A percentile compares a stretch with the other conserved stretches of the same genome.
These are phyloP conservation scores for Xylaria intraflava DNA, from an alignment of 495 filamentous ascomycete species.

Conservation along the genomic window DNA sequence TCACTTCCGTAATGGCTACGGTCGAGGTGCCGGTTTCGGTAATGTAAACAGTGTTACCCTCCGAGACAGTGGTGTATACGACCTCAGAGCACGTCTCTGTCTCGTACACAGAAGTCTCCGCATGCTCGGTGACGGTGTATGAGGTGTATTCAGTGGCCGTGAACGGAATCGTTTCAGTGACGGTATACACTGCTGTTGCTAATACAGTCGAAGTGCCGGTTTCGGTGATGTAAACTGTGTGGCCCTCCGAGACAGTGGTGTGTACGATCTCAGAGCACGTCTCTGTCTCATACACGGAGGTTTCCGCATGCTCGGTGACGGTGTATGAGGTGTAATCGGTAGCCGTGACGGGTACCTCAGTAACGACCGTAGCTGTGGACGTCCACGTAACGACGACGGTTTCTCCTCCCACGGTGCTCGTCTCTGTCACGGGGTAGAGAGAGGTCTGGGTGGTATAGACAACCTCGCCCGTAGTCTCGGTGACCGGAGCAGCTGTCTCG, in stretches of 20 bases:
- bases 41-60: conserved; percentile 33
- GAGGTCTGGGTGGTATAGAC: conserved; percentile 36
- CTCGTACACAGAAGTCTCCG: conserved; percentile 33
- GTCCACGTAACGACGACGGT: conserved; percentile 39
- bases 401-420: conserved; percentile 34
- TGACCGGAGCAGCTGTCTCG: conserved; percentile 19
- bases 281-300: conserved; percentile 34
- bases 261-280: conserved; percentile 37
- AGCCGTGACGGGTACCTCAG: conserved; percentile 19
- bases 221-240: conserved; percentile 34
- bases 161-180: conserved; percentile 7
- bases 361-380: conserved; percentile 32
- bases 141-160: no score
- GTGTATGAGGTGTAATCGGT: conserved; percentile 18
- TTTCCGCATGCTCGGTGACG: conserved; percentile 12
- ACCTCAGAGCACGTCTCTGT: conserved; percentile 39
- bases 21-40: conserved; percentile 42
- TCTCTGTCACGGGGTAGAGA: conserved; percentile 39
- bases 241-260: conserved; percentile 36
- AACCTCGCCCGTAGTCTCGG: conserved; percentile 18
- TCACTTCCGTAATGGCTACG: conserved; percentile 22
- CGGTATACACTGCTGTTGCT: no score
- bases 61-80: conserved; percentile 35
- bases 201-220: conserved; percentile 39
- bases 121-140: conserved; percentile 31